These are phyloP conservation scores for Daldinia eschscholtzii DNA, from an alignment of 2,329 filamentous ascomycete genomes.

Conservation along the genomic window DNA sequence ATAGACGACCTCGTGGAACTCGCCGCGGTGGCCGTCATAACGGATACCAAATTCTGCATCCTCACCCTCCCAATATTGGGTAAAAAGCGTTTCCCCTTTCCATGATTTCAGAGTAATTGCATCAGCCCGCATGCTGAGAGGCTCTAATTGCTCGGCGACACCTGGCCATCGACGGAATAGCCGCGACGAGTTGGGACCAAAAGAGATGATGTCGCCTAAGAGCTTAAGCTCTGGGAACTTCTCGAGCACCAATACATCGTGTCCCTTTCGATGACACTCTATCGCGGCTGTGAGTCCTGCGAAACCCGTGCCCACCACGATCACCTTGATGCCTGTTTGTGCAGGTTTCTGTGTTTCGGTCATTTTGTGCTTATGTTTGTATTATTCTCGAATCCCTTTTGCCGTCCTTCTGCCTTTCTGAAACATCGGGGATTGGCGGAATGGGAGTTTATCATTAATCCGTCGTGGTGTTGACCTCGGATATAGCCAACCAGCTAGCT, in stretches of 20 bases:
- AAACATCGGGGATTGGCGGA: conserved; percentile 16
- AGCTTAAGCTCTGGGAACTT: conserved; percentile 60
- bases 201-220: conserved; percentile 65
- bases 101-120: conserved; percentile 65
- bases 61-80: conserved; percentile 58
- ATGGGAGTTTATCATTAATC: conserved; percentile 14
- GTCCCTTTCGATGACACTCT: conserved; percentile 69
- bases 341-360: conserved; percentile 47
- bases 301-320: conserved; percentile 67
- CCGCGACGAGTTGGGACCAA: conserved; percentile 68
- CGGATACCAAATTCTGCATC: conserved; percentile 59
- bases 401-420: conserved; percentile 17
- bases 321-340: conserved; percentile 59
- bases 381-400: not conserved
- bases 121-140: conserved; percentile 59
- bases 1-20: conserved; percentile 65
- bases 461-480: conserved; percentile 20
- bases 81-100: conserved; percentile 63
- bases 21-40: conserved; percentile 67
- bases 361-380: conserved; percentile 37
- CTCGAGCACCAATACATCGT: conserved; percentile 61
- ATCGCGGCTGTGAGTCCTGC: conserved; percentile 71
- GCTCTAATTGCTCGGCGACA: conserved; percentile 61
- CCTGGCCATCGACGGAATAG: conserved; percentile 69
- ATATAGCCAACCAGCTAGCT: conserved; percentile 11